These are phyloP conservation scores for Casuarina cunninghamiana DNA, from an alignment of 306 rosid genomes.

Conservation along the genomic window DNA sequence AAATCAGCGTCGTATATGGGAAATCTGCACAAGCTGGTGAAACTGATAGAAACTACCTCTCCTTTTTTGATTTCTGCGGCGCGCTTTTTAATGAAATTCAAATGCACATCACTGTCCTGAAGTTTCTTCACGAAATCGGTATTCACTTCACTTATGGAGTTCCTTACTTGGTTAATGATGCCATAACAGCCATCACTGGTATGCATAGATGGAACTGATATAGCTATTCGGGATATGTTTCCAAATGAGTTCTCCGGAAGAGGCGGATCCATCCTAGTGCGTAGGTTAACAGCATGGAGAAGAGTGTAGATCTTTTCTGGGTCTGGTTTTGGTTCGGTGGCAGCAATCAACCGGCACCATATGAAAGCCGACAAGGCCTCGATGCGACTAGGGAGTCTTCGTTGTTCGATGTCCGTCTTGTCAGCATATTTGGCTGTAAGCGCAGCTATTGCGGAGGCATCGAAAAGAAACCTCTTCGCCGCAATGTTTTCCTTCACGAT, in stretches of 20 bases:
- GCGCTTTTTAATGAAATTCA: not conserved
- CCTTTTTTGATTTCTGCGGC: not conserved
- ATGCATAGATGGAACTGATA: not conserved
- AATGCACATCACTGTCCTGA: not conserved
- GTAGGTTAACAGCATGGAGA: conserved; percentile 20
- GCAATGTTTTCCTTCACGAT: conserved; percentile 8
- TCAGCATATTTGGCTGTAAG: conserved; percentile 10
- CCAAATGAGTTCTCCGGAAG: conserved; percentile 1
- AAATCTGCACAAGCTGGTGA: conserved; percentile 11
- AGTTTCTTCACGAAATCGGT: not conserved
- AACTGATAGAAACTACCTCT: not conserved
- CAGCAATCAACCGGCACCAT: conserved; percentile 19
- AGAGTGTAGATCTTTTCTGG: not conserved
- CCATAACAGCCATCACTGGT: not conserved
- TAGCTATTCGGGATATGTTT: not conserved
- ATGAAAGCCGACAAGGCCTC: conserved; percentile 22
- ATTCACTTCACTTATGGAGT: not conserved
- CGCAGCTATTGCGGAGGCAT: conserved; percentile 19
- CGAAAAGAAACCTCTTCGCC: conserved; percentile 22
- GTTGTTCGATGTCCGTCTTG: not conserved
- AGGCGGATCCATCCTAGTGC: conserved; percentile 5
- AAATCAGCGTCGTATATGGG: conserved; percentile 34
- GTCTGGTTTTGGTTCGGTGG: not conserved
- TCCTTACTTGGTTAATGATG: conserved; percentile 4
- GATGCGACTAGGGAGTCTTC: not conserved